Evolutionary conservation across 192 early-diverging fungal genomes (phyloP), one percentile per base, ranked within the genome.

Genomic region (Podila verticillata): DNA sequence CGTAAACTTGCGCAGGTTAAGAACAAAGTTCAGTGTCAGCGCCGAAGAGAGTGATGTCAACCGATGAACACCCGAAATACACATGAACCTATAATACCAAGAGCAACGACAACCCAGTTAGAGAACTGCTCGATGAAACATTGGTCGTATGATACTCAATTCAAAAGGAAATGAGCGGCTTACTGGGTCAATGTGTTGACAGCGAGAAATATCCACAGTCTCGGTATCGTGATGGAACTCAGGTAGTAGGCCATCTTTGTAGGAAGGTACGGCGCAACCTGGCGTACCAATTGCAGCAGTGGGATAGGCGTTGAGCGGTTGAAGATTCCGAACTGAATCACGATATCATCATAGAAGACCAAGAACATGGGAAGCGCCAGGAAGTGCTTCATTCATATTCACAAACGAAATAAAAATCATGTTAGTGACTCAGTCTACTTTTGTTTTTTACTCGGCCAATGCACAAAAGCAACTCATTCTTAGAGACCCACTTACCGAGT

Each of bases 1-100:
- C 13, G 93, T 91, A 44, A 95, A 91, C 78, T 97, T 97, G 28
- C 96, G 91, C 24, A 97, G 70, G 57, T 93, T 95, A 19, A 97
- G 85, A 9, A 97, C 92, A 12, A 97, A 86, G 69, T 96, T 97
- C 29, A 96, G 81, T 0, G 96, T 95, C 7, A 97, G 84, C 13
- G 94, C 91, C 20, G 93, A 84, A 4, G 93, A 90, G 73, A 95
- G 82, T 2, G 94, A 89, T 5, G 91, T 93, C 73, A 97, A 80
- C 29, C 90, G 85, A 59, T 95, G 93, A 1, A 97, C 96, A 7
- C 94, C 96, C 34, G 94, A 91, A 6, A 95, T 93, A 65, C 96
- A 97, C 48, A 95, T 86, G 84, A 93, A 91, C 85, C 89, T 90
- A 65, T 26, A 22, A 29, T 13, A 15, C 7, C 26, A 15, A 15